Evolutionary conservation across 768 basidiomycete genomes (phyloP).

Genomic region (Lactifluus volemus): DNA sequence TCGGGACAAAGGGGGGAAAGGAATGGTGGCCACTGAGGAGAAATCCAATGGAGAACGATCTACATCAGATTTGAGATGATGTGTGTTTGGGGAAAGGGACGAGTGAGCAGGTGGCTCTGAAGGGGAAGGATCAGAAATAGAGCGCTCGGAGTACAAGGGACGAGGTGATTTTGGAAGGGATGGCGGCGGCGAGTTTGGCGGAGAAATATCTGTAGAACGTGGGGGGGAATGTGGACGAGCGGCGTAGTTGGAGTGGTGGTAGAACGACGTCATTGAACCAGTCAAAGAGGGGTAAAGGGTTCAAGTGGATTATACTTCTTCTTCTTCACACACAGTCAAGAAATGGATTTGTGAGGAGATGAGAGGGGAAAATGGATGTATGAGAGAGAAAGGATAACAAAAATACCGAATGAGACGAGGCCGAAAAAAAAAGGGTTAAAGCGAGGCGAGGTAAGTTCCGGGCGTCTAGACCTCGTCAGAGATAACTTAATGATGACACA

Average conservation of each 20-base stretch:
- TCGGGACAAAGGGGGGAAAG: slow-evolving; percentile 10
- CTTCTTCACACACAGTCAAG: neutral
- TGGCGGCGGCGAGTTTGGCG: neutral
- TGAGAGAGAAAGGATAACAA: no score
- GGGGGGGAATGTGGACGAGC: slow-evolving; percentile 4
- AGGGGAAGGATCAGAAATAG: slow-evolving; percentile 6
- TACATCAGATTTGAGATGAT: slow-evolving; percentile 11
- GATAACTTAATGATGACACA: slow-evolving; percentile 2
- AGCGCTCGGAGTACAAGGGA: neutral
- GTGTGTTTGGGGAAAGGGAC: slow-evolving; percentile 1
- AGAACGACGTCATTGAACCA: slow-evolving; percentile 8
- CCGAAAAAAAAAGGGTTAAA: neutral
- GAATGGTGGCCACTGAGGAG: slow-evolving; percentile 3
- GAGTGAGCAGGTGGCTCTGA: slow-evolving; percentile 6
- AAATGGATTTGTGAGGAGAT: no score
- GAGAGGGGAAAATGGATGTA: neutral
- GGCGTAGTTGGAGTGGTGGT: neutral
- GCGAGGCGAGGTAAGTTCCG: neutral
- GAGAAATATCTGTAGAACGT: slow-evolving; percentile 13
- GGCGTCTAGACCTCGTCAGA: slow-evolving; percentile 8
- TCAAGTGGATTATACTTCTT: neutral
- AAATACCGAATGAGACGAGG: neutral
- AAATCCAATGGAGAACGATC: slow-evolving; percentile 1
- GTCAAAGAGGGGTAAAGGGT: slow-evolving; percentile 1
- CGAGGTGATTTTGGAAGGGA: neutral